These are phyloP conservation scores for Xylariaceae sp. DNA, from an alignment of 2,329 filamentous ascomycete species.

Conservation along the genomic window DNA sequence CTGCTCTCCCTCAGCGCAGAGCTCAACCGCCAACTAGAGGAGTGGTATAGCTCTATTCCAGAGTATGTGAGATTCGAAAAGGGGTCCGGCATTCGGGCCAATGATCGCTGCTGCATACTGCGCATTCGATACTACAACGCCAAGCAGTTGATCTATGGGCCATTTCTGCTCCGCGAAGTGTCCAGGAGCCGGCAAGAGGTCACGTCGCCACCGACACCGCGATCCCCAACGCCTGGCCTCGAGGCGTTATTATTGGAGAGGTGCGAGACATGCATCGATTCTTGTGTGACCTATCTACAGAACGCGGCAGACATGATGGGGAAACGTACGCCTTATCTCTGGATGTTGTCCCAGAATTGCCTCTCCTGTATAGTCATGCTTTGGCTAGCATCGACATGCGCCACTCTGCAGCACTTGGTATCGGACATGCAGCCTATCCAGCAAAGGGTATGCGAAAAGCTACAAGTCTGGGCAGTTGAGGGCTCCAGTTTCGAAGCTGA, in stretches of 20 bases:
- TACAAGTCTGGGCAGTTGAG: slow-evolving; percentile 31
- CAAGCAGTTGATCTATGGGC: slow-evolving; percentile 65
- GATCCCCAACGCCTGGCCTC: slow-evolving; percentile 17
- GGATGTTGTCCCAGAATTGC: slow-evolving; percentile 34
- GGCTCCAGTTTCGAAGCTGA: slow-evolving; percentile 32
- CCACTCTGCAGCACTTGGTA: slow-evolving; percentile 25
- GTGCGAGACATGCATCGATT: slow-evolving; percentile 33
- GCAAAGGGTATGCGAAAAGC: slow-evolving; percentile 24
- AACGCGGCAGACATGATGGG: slow-evolving; percentile 34
- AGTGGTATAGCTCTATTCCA: slow-evolving; percentile 37
- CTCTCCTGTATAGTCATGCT: slow-evolving; percentile 33
- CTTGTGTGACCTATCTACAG: slow-evolving; percentile 33
- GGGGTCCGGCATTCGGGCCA: slow-evolving; percentile 52
- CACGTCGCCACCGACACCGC: slow-evolving; percentile 19
- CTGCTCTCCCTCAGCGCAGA: slow-evolving; percentile 33
- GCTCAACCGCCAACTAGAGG: slow-evolving; percentile 36
- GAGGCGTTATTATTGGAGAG: slow-evolving; percentile 28
- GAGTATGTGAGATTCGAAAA: slow-evolving; percentile 44
- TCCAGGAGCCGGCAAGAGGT: slow-evolving; percentile 19
- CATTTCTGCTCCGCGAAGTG: slow-evolving; percentile 41
- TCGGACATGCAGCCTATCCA: slow-evolving; percentile 29
- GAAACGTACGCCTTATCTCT: slow-evolving; percentile 36
- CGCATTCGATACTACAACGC: slow-evolving; percentile 71
- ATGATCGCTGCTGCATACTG: slow-evolving; percentile 63
- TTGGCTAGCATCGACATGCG: slow-evolving; percentile 30